These are phyloP conservation scores for Teunomyces kruisii DNA, from an alignment of 805 yeast genomes.

Conservation along the genomic window DNA sequence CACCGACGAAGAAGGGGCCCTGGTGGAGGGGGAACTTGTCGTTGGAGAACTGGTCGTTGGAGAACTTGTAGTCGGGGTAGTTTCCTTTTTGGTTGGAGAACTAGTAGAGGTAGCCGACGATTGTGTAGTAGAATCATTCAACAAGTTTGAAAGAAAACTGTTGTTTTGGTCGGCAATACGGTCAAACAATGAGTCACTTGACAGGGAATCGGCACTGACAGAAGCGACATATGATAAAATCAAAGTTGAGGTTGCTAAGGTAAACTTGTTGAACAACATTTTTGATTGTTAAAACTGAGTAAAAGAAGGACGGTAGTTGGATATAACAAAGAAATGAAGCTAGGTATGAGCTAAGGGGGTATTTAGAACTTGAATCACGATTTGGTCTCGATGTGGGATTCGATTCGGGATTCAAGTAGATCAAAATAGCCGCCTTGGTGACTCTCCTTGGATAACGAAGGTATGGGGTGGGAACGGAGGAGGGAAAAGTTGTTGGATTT, in stretches of 20 bases:
- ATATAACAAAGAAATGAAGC: constrained; percentile 4
- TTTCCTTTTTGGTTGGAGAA: too few relatives aligned
- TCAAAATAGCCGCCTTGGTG: background rate
- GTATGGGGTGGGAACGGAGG: background rate
- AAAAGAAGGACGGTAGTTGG: constrained; percentile 28
- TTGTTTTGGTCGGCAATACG: background rate
- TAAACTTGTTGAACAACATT: constrained; percentile 10
- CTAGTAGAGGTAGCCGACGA: too few relatives aligned
- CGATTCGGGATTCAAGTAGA: background rate
- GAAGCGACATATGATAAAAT: constrained; percentile 3
- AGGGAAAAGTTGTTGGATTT: background rate
- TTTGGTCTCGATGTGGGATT: background rate
- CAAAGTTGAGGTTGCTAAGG: constrained; percentile 7
- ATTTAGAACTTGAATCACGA: constrained; percentile 1
- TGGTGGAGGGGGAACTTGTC: background rate
- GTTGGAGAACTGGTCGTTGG: too few relatives aligned
- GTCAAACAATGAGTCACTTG: background rate
- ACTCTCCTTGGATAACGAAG: constrained; percentile 1
- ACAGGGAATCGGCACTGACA: constrained; percentile 2
- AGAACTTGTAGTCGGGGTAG: too few relatives aligned
- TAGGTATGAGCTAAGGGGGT: background rate
- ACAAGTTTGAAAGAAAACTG: background rate
- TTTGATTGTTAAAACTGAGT: constrained; percentile 3
- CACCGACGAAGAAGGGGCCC: background rate
- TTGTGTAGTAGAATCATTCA: too few relatives aligned